Percentiles rank a stretch among this genome's conserved stretches.
These are phyloP conservation scores for Asterophora lycoperdoides DNA, from an alignment of 768 basidiomycete genomes.

Conservation along the genomic window DNA sequence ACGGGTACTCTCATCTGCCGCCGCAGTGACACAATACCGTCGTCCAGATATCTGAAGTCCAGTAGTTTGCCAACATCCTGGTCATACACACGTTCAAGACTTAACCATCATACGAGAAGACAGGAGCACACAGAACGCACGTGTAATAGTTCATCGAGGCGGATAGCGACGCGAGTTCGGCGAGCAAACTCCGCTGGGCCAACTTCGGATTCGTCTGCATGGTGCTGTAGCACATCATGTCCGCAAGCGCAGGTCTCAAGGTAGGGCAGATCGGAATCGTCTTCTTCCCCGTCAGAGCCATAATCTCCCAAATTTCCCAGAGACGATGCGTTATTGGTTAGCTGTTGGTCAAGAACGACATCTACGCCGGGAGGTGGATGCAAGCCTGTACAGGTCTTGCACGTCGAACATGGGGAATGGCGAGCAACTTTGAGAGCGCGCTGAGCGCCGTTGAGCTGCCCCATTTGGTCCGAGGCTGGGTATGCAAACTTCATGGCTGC, in stretches of 20 bases:
- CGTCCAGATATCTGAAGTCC: conserved; percentile 77
- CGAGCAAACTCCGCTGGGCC: conserved; percentile 66
- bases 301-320: conserved; percentile 58
- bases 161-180: conserved; percentile 67
- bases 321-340: conserved; percentile 40
- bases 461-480: conserved; percentile 53
- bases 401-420: conserved; percentile 67
- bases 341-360: conserved; percentile 51
- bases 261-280: conserved; percentile 49
- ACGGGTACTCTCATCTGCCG: conserved; percentile 62
- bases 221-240: conserved; percentile 60
- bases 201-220: conserved; percentile 54
- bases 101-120: not conserved
- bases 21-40: conserved; percentile 62
- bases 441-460: conserved; percentile 44
- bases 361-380: conserved; percentile 57
- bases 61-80: conserved; percentile 74
- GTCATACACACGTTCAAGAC: conserved; percentile 1
- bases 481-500: conserved; percentile 59
- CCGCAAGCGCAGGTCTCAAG: conserved; percentile 65
- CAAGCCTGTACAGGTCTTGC: conserved; percentile 65
- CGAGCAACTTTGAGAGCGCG: conserved; percentile 77
- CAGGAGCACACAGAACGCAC: conserved; percentile 38
- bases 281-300: conserved; percentile 71
- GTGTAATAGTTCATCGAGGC: conserved; percentile 79